phyloP scores from a whole-genome alignment of 441 rosid genomes.

The Erodium trifolium region DNA sequence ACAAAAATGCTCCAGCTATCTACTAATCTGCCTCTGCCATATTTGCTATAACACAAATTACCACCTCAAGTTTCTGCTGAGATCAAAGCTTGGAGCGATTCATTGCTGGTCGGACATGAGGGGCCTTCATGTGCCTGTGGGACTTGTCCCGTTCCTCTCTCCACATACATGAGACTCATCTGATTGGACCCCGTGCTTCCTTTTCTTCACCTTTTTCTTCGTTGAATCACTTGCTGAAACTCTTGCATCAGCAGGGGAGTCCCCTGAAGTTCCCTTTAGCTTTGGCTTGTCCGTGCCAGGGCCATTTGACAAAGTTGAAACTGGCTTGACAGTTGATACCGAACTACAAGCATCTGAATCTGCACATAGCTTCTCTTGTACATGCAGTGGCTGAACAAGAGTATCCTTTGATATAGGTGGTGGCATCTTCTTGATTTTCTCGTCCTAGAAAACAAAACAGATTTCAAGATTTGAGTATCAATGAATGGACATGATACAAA shows the following conservation, averaged over 20 bases:
- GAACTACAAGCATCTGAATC: neutral
- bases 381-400: neutral
- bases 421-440: slow-evolving; percentile 37
- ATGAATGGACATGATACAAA: neutral
- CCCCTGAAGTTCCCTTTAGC: neutral
- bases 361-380: neutral
- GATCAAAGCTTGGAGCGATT: no score
- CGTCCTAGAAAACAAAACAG: slow-evolving; percentile 29
- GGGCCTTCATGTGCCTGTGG: no score
- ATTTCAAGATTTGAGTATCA: slow-evolving; percentile 1
- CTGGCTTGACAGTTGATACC: neutral
- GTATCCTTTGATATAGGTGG: neutral
- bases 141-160: no score
- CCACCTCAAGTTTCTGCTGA: no score
- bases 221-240: neutral
- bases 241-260: neutral
- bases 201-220: neutral
- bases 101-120: no score
- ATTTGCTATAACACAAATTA: no score
- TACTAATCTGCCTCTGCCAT: no score
- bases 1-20: no score
- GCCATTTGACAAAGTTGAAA: neutral
- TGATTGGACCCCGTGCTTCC: neutral
- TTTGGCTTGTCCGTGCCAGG: neutral
- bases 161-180: no score